Base-by-base conservation (phyloP, 768 basidiomycete genomes). In the Lactifluus hygrophoroides region DNA sequence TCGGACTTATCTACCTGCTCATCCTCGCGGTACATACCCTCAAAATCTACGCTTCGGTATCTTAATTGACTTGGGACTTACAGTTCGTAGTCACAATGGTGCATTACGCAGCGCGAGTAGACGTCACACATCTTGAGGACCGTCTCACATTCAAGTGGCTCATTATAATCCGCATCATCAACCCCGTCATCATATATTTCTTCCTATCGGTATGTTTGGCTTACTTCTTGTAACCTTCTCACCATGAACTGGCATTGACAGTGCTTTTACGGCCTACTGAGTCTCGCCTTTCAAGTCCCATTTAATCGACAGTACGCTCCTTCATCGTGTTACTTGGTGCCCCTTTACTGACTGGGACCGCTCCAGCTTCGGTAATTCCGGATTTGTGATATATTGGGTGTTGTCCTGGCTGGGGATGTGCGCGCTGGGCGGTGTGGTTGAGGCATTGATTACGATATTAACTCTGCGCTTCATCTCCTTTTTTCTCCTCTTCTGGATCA, bases 361-460 rank as follows among this genome's bases (percentile, higher is more conserved):
- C n/a, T 19, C 23, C 75, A 67, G 78, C 55, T 82, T 77, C 50
- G 79, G 79, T 17, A 68, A 68, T 40, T 69, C 69, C 0, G 85
- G 85, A 0, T 83, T 86, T 62, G 60, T 85, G 34, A 70, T 85
- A 27, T 85, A 81, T 65, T 86, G 85, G 85, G 83, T 84, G 81
- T 70, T 84, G 59, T 80, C 78, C 57, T 85, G 76, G 73, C 40
- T 73, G 37, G 78, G 74, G 38, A 86, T 85, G 83, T 66, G 76
- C 8, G 74, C 82, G 0, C 70, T 81, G 38, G 85, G 85, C 7
- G 71, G 86, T 8, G 83, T 82, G 0, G 60, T 86, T 16, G 85
- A 87, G 61, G 69, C 83, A 4, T 68, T 84, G 68, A 68, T 84
- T 35, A 81, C 80, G 2, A 64, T 86, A 14, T 66, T 87, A 51